These are phyloP conservation scores for Aphanomyces stellatus DNA, from an alignment of 352 stramenopile species.

Conservation along the genomic window DNA sequence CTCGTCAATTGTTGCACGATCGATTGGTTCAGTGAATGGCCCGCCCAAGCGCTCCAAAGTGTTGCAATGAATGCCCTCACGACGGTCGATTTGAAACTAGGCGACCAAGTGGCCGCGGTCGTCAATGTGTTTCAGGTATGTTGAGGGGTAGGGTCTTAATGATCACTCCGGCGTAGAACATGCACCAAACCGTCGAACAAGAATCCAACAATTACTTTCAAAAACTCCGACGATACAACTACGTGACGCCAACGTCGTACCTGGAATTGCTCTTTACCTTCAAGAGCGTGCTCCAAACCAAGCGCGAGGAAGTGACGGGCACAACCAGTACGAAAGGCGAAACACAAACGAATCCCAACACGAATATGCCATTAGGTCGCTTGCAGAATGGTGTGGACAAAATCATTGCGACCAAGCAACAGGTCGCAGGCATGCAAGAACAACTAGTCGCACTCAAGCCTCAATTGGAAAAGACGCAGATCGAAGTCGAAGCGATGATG, in stretches of 20 bases:
- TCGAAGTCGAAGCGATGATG: constrained; percentile 91
- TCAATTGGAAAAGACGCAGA: constrained; percentile 86
- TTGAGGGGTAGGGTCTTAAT: not conserved
- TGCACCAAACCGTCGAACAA: constrained; percentile 87
- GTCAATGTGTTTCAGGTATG: constrained; percentile 34
- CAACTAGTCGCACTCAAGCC: constrained; percentile 89
- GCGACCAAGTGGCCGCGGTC: constrained; percentile 34
- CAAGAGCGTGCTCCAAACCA: constrained; percentile 82
- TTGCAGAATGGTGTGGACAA: constrained; percentile 90
- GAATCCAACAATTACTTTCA: constrained; percentile 79
- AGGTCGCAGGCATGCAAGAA: constrained; percentile 88
- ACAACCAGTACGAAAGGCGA: constrained; percentile 41
- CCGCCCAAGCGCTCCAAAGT: constrained; percentile 67
- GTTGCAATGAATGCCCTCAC: constrained; percentile 59
- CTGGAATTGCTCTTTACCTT: constrained; percentile 91
- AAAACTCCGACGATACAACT: constrained; percentile 85
- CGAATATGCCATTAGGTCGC: constrained; percentile 22
- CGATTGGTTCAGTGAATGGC: constrained; percentile 86
- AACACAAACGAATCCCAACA: not conserved
- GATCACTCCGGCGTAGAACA: constrained; percentile 55
- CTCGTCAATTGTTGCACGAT: constrained; percentile 86
- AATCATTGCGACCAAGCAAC: constrained; percentile 87
- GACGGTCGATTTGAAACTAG: constrained; percentile 58
- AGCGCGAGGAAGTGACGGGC: constrained; percentile 83
- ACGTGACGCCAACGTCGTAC: constrained; percentile 92